Conservation (phyloP, 495 filamentous ascomycete species). For the Aspergillus cavernicola region DNA sequence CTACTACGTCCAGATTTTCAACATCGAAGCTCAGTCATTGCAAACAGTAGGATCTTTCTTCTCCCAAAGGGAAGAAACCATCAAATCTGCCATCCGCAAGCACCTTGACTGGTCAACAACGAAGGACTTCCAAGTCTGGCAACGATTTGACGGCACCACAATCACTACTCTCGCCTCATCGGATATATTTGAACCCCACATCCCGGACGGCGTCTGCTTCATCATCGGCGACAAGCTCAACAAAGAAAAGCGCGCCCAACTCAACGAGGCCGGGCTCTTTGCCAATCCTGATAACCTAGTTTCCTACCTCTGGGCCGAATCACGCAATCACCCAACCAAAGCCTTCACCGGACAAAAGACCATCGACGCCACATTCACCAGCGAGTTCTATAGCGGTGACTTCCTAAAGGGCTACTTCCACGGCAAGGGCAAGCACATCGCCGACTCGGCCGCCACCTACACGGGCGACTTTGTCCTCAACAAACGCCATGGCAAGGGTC, state of each 20-base stretch:
- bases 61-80: conserved; percentile 40
- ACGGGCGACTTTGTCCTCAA: conserved; percentile 51
- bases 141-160: conserved; percentile 38
- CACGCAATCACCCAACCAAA: conserved; percentile 43
- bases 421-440: conserved; percentile 51
- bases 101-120: conserved; percentile 35
- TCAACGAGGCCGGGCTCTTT: conserved; percentile 40
- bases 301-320: conserved; percentile 43
- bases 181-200: conserved; percentile 36
- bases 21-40: conserved; percentile 41
- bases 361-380: conserved; percentile 43
- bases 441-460: conserved; percentile 53
- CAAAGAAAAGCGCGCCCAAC: conserved; percentile 37
- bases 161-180: conserved; percentile 38
- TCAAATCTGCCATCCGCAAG: conserved; percentile 41
- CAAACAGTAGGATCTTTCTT: conserved; percentile 53
- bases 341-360: conserved; percentile 44
- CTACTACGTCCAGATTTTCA: conserved; percentile 51
- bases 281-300: conserved; percentile 44
- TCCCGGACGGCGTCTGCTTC: conserved; percentile 42
- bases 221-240: conserved; percentile 42
- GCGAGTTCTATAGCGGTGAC: conserved; percentile 46
- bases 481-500: conserved; percentile 52
- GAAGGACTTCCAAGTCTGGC: conserved; percentile 46
- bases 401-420: conserved; percentile 49